Evolutionary conservation across 768 basidiomycete genomes (phyloP), one percentile per base, ranked within the genome.

Genomic region (Amyloporia xantha): DNA sequence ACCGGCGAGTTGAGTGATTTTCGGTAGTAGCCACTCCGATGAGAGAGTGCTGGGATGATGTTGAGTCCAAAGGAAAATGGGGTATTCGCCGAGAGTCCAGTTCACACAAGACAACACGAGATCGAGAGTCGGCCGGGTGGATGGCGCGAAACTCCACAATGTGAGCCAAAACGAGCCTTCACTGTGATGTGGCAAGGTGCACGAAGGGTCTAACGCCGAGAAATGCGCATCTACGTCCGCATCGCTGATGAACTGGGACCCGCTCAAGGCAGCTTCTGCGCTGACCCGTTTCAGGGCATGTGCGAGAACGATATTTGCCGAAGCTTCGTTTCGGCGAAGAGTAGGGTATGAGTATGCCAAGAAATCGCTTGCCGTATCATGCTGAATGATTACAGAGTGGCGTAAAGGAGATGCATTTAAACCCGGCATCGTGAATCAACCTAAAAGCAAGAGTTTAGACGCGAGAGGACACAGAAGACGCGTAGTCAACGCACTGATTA

Each of bases 291-390:
- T 72, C 43, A 74, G 66, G 1, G 79, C 77, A 43, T 75, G 74
- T 1, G 74, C 76, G 2, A 78, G 61, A 41, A 81, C 71, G 43
- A 79, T 73, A 50, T 80, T 79, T 19, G 76, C 66, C 1, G 75
- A 73, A 21, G 65, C 67, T 55, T 79, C 77, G 40, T 77, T 64
- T 24, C 58, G 61, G 28, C 62, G 64, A 39, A 79, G 67, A 5
- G 69, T 68, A 19, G 71, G 69, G 49, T 71, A 71, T 12, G 73
- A 60, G 24, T 62, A 62, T 3, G 66, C 54, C 24, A 78, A 66
- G 51, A 76, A 75, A 37, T 70, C 63, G 39, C 58, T 62, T 17
- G 74, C 66, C 46, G 68, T 59, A 47, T 59, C 50, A 54, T 78
- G 75, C 50, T 71, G 65, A 38, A 71, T 54, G 45, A 76, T 54